These are phyloP conservation scores for Emmonsiellopsis sp. DNA, from an alignment of 2,329 filamentous ascomycete species.

Conservation along the genomic window DNA sequence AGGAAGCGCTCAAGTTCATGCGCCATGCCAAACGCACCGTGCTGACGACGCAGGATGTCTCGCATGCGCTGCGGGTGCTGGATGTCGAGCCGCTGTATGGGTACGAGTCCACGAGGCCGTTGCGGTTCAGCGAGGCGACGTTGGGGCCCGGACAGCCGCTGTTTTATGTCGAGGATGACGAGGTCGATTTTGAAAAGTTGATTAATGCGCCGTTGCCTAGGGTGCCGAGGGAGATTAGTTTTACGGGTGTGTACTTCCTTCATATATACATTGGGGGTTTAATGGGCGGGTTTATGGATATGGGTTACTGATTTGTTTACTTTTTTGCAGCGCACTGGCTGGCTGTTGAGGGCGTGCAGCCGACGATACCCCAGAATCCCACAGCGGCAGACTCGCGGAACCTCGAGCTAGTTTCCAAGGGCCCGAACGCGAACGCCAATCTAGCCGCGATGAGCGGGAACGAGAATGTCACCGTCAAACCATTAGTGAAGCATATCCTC, in stretches of 20 bases:
- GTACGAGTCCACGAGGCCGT: conserved; percentile 81
- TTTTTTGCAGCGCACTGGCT: conserved; percentile 73
- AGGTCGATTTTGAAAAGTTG: conserved; percentile 97
- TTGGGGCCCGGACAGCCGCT: conserved; percentile 87
- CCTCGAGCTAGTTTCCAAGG: conserved; percentile 82
- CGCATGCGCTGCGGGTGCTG: conserved; percentile 72
- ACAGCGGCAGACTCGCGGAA: conserved; percentile 73
- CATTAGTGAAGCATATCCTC: conserved; percentile 88
- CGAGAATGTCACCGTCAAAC: conserved; percentile 75
- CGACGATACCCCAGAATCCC: conserved; percentile 92
- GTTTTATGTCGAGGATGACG: conserved; percentile 96
- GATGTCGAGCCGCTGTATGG: conserved; percentile 94
- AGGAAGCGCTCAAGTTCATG: conserved; percentile 95
- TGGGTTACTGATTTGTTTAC: conserved; percentile 7
- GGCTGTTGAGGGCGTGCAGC: conserved; percentile 93
- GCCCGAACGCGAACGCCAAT: conserved; percentile 75
- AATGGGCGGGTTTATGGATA: neutral
- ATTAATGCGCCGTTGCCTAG: conserved; percentile 95
- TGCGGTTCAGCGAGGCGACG: conserved; percentile 88
- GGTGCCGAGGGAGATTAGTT: conserved; percentile 83
- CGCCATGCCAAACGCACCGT: conserved; percentile 78
- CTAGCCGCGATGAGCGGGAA: conserved; percentile 74
- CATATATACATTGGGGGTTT: neutral
- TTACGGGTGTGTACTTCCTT: conserved; percentile 57
- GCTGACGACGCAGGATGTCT: conserved; percentile 79